Percentiles rank a stretch among this genome's conserved stretches.
Evolutionary conservation across 1,139 yeast species (phyloP).

Genomic region (Diutina catenulata): DNA sequence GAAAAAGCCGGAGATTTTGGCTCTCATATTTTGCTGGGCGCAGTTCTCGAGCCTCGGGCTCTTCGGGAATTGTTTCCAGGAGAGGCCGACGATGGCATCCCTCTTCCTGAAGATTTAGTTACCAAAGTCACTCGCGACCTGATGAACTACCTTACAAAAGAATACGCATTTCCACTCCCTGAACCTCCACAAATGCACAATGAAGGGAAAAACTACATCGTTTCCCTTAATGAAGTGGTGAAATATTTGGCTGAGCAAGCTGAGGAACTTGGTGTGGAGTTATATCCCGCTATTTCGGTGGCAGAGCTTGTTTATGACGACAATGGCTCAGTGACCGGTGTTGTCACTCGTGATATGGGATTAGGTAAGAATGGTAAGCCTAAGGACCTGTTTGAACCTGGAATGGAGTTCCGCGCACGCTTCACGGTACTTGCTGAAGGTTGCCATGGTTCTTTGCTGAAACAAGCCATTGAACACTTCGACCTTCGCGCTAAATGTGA

Average conservation of each 20-base stretch:
- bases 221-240: slow-evolving; percentile 70
- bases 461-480: slow-evolving; percentile 59
- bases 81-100: slow-evolving; percentile 46
- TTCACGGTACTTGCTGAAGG: slow-evolving; percentile 90
- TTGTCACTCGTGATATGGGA: slow-evolving; percentile 91
- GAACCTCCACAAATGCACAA: slow-evolving; percentile 90
- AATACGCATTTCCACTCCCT: slow-evolving; percentile 57
- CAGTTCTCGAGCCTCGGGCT: slow-evolving; percentile 84
- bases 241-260: slow-evolving; percentile 80
- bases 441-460: slow-evolving; percentile 88
- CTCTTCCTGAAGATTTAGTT: slow-evolving; percentile 66
- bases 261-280: slow-evolving; percentile 85
- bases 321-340: slow-evolving; percentile 62
- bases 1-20: slow-evolving; percentile 94
- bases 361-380: slow-evolving; percentile 64
- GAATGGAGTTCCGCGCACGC: slow-evolving; percentile 92
- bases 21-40: slow-evolving; percentile 86
- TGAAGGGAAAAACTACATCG: slow-evolving; percentile 72
- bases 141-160: slow-evolving; percentile 55
- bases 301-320: slow-evolving; percentile 58
- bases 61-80: slow-evolving; percentile 77
- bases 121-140: slow-evolving; percentile 60
- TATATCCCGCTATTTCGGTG: slow-evolving; percentile 89
- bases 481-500: slow-evolving; percentile 53
- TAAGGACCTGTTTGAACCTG: slow-evolving; percentile 75